Evolutionary conservation across 2,329 filamentous ascomycete species (phyloP), one percentile per base, ranked within the genome.

Genomic region (Emergomyces africanus): DNA sequence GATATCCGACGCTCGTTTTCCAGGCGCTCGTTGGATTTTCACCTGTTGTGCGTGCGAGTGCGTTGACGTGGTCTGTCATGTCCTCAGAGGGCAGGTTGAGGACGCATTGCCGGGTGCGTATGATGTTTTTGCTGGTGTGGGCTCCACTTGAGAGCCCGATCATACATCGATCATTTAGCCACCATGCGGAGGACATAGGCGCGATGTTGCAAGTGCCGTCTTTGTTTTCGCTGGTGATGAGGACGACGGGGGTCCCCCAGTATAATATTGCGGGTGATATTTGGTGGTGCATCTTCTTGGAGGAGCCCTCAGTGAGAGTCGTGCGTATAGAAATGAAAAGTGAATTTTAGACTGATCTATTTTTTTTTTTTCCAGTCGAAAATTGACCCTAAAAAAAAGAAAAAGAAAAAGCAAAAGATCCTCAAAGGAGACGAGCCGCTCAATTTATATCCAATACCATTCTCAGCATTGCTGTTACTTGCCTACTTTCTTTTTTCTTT

Each of bases 101-200:
- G 15, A 76, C 73, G 59, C 75, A 78, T 62, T 77, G 68, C 18
- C 69, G 70, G 8, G 71, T 75, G 20, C 74, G 72, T 8, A 73
- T 83, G 77, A 86, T 88, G 56, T 86, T 79, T 23, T 54, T 54
- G 50, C 28, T 54, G 15, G 50, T 54, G 20, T 54, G 50, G 10
- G 50, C 50, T 54, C 28, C 20, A 10, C 33, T 54, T 20, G 15
- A 28, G 30, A 54, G 50, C 8, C 50, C 50, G 50, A 54, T 54
- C 50, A 54, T 54, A 23, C 50, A 35, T 54, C 50, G 50, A n/a
- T 54, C 50, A 23, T n/a, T n/a, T 6, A 54, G 50, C 50, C 50
- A 54, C 50, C 50, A 54, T 5, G 30, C 50, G 20, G 50, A 54
- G 6, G 50, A 54, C 50, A 54, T 54, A 30, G 50, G 50, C 10